Conservation (phyloP, 1,284 basidiomycete genomes). For the Inonotus obliquus region DNA sequence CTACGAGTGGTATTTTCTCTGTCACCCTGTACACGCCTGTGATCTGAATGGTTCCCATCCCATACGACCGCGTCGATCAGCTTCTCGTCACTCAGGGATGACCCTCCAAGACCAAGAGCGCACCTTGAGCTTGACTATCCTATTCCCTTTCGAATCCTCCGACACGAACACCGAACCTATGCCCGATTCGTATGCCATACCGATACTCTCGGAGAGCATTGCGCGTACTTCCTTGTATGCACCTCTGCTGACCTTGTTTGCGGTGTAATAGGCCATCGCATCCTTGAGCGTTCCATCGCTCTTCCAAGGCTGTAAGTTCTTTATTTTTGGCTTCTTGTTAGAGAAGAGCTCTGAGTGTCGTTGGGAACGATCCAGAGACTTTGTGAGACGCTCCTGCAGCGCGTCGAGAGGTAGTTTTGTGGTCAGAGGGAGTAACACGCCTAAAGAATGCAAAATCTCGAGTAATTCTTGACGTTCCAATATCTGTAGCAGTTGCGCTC, state of each 20-base stretch:
- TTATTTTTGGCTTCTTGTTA: neutral
- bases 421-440: neutral
- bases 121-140: neutral
- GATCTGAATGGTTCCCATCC: too few species aligned
- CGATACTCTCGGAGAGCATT: neutral
- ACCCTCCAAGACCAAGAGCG: too few species aligned
- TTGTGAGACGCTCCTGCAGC: conserved; percentile 3
- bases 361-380: conserved; percentile 5
- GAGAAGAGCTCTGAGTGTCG: neutral
- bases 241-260: neutral
- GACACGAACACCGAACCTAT: neutral
- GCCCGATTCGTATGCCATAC: neutral
- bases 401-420: conserved; percentile 2
- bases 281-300: neutral
- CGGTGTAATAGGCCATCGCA: neutral
- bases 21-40: neutral
- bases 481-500: too few species aligned
- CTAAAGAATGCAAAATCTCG: neutral
- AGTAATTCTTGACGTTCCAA: conserved; percentile 3
- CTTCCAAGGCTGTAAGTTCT: neutral
- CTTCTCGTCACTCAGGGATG: too few species aligned
- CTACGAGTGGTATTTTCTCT: neutral
- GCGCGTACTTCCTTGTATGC: neutral
- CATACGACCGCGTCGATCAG: too few species aligned
- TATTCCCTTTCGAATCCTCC: neutral